Evolutionary conservation across 139 green algal species (phyloP), one percentile per base, ranked within the genome.

Genomic region (Micractinium conductrix): DNA sequence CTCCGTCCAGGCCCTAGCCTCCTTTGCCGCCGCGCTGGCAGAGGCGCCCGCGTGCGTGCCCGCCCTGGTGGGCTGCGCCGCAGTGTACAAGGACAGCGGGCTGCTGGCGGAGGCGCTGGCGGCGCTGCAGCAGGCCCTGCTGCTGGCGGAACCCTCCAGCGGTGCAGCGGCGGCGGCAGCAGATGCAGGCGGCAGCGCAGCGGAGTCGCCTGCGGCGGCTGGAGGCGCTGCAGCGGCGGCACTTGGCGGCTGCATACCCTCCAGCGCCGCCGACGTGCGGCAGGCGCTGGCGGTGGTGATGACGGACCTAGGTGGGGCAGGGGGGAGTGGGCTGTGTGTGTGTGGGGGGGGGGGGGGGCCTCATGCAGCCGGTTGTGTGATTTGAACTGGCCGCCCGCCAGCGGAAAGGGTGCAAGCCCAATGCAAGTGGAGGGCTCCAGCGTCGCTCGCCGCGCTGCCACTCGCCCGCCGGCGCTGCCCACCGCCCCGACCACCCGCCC

Each of bases 271-370:
- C 69, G 80, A 84, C 4, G 72, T 91, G 7, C 69, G 79, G 37
- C 85, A 95, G 43, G 90, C 86, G 24, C 88, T 98, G 73, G 96
- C 95, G 5, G 86, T 93, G 19, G 91, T 95, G 48, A 90, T 98
- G 4, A 98, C 92, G 26, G 96, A 98, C 84, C n/a, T 97, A 16
- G 96, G 88, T 91, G 24, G 1, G 74, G 7, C n/a, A n/a, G n/a
- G n/a, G n/a, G n/a, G n/a, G n/a, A n/a, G n/a, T n/a, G n/a, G n/a
- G n/a, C n/a, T n/a, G n/a, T n/a, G n/a, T n/a, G n/a, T n/a, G n/a
- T n/a, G n/a, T n/a, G n/a, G n/a, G n/a, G n/a, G n/a, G n/a, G n/a
- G n/a, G n/a, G n/a, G n/a, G n/a, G n/a, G n/a, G n/a, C n/a, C n/a
- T n/a, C n/a, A n/a, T n/a, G n/a, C n/a, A n/a, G n/a, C n/a, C n/a